Percentiles rank a stretch among this genome's conserved stretches.
Conservation (phyloP, 2,329 filamentous ascomycete genomes). For the Fusarium camptoceras region DNA sequence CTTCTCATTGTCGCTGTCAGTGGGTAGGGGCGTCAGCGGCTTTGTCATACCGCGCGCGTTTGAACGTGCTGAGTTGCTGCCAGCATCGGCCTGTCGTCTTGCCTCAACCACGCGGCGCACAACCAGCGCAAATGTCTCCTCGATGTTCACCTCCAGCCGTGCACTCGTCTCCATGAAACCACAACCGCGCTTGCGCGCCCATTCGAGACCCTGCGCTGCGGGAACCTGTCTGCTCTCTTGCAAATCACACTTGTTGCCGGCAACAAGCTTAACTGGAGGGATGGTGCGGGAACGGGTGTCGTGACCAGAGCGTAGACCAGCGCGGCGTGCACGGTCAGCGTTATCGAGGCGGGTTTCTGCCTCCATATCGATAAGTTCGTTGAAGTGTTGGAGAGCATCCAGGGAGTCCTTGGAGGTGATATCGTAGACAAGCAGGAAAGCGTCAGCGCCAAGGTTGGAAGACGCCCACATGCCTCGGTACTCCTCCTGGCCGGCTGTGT, state of each 20-base stretch:
- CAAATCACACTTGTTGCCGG: conserved; percentile 88
- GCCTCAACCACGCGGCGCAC: conserved; percentile 71
- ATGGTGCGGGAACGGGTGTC: conserved; percentile 63
- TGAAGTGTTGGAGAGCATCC: conserved; percentile 80
- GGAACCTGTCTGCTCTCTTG: conserved; percentile 75
- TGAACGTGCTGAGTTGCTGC: conserved; percentile 56
- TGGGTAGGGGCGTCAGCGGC: conserved; percentile 66
- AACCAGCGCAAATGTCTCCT: conserved; percentile 84
- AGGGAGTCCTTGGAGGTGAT: conserved; percentile 79
- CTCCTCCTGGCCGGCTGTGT: conserved; percentile 91
- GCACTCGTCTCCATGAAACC: conserved; percentile 94
- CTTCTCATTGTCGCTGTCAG: conserved; percentile 56
- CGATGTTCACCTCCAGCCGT: conserved; percentile 85
- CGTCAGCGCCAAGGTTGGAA: conserved; percentile 81
- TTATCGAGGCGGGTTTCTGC: conserved; percentile 75
- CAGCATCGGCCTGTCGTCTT: conserved; percentile 63
- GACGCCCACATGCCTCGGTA: conserved; percentile 89
- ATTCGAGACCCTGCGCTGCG: conserved; percentile 79
- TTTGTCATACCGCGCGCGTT: conserved; percentile 68
- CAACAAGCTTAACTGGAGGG: conserved; percentile 83
- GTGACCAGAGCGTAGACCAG: conserved; percentile 51
- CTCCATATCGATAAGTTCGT: conserved; percentile 87
- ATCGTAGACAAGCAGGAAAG: conserved; percentile 89
- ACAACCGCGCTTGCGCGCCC: conserved; percentile 77
- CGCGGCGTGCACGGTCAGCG: conserved; percentile 63